These are phyloP conservation scores for Onygena corvina DNA, from an alignment of 2,329 filamentous ascomycete genomes.

Conservation along the genomic window DNA sequence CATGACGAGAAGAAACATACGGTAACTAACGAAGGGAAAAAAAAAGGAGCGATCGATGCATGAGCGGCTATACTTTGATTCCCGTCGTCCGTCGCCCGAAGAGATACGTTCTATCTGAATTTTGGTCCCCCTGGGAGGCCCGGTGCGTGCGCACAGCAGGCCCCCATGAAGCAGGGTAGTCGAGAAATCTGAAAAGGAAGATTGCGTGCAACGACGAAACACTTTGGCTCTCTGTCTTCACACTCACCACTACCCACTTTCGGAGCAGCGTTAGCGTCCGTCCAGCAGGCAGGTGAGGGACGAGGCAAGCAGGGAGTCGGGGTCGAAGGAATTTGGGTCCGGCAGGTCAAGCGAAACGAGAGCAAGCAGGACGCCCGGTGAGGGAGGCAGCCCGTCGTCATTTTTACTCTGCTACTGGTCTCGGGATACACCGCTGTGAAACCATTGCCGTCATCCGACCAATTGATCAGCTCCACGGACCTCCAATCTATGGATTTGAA, in stretches of 20 bases:
- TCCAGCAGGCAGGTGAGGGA: not conserved
- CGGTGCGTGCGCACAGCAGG: not conserved
- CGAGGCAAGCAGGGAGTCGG: too few relatives aligned
- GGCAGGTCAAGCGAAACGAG: not conserved
- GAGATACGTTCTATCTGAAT: not conserved
- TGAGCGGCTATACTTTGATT: not conserved
- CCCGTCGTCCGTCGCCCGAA: not conserved
- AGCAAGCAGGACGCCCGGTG: not conserved
- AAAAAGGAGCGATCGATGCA: too few relatives aligned
- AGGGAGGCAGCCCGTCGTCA: constrained; percentile 3
- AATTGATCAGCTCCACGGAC: not conserved
- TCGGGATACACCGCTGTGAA: constrained; percentile 7
- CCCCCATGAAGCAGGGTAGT: not conserved
- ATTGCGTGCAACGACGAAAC: not conserved
- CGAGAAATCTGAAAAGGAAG: constrained; percentile 1
- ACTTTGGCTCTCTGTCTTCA: too few relatives aligned
- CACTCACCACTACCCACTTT: not conserved
- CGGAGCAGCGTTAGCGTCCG: not conserved
- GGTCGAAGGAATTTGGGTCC: too few relatives aligned
- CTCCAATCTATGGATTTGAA: not conserved
- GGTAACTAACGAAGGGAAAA: too few relatives aligned
- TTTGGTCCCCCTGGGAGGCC: not conserved
- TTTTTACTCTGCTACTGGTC: constrained; percentile 1
- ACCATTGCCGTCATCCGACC: not conserved
- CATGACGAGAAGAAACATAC: not conserved